Base-by-base conservation (phyloP, 176 grass and related monocot species). In the Pontederia crassipes region DNA sequence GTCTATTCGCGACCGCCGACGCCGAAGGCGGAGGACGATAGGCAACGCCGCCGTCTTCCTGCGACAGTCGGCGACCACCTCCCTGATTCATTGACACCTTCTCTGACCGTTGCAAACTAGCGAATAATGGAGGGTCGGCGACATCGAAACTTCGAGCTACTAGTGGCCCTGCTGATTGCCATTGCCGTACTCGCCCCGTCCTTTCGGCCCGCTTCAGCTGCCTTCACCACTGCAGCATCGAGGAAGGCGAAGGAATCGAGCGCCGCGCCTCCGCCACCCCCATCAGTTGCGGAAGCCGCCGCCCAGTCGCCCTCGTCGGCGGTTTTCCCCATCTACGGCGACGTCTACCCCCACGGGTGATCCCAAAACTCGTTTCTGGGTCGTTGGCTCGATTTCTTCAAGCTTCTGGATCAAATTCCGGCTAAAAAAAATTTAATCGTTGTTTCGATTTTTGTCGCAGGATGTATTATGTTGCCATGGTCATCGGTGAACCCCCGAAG, bases 401-500 rank as follows among this genome's bases (percentile, higher is more conserved):
- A 14, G 24, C 8, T 28, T 2, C 14, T 65, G 5, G 47, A 15
- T 14, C 50, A 40, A 4, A 4, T 40, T 40, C 4, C 32, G 6
- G 32, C 2, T 40, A 40, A 40, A 40, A 0, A 28, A 40, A 0
- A 28, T 45, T 74, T n/a, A 55, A 58, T 76, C 46, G 1, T 40
- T 40, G 4, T 40, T 40, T 40, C 32, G 32, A 4, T 40, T 40
- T 40, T 40, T 40, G 32, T 64, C 70, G 55, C 79, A 98, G 93
- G 20, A 57, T 81, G 16, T 98, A 74, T 66, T 83, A 81, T 70
- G 74, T 77, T 12, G 66, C 74, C 17, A 83, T 98, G 87, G 80
- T 20, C 56, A 98, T 98, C 24, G 93, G 93, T 55, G 58, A 92
- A 54, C 93, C 93, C 1, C 78, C 87, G 0, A 98, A 88, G 67